These are phyloP conservation scores for Mycocentrospora acerina DNA, from an alignment of 2,329 filamentous ascomycete species.

Conservation along the genomic window DNA sequence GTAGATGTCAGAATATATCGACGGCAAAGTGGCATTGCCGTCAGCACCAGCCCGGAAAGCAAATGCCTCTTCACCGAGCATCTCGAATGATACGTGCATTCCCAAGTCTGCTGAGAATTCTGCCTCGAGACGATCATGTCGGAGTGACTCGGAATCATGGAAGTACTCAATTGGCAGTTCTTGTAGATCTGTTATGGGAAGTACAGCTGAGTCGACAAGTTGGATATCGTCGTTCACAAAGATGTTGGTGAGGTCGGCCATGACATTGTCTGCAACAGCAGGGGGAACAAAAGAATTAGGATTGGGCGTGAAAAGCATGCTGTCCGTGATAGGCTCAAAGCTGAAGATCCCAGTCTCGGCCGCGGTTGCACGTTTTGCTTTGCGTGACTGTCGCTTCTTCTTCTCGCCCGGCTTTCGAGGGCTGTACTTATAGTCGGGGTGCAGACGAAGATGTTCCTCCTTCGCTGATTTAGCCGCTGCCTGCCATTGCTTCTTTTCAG, in stretches of 20 bases:
- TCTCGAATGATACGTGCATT: constrained; percentile 3
- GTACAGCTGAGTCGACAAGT: constrained; percentile 1
- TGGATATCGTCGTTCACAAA: constrained; percentile 7
- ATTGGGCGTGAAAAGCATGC: too few species aligned
- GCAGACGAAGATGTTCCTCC: constrained; percentile 19
- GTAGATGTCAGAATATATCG: constrained; percentile 1
- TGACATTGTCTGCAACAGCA: not conserved
- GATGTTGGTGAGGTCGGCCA: constrained; percentile 2
- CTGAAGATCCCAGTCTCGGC: constrained; percentile 4
- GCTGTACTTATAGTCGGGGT: constrained; percentile 30
- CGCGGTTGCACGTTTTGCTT: constrained; percentile 15
- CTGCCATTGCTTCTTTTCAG: constrained; percentile 19
- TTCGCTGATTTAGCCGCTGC: constrained; percentile 17
- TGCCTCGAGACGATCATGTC: constrained; percentile 13
- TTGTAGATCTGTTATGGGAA: constrained; percentile 2
- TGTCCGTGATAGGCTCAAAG: constrained; percentile 9
- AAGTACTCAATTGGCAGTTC: constrained; percentile 2
- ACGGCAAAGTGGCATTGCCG: constrained; percentile 12
- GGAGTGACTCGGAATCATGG: constrained; percentile 14
- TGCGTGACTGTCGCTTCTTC: constrained; percentile 31
- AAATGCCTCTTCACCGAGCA: constrained; percentile 7
- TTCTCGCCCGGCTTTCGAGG: constrained; percentile 30
- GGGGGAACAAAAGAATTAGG: too few species aligned
- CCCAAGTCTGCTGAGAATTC: constrained; percentile 8
- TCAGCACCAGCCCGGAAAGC: constrained; percentile 14